Base-by-base conservation (phyloP, 1,284 basidiomycete genomes). In the Papiliotrema flavescens region DNA sequence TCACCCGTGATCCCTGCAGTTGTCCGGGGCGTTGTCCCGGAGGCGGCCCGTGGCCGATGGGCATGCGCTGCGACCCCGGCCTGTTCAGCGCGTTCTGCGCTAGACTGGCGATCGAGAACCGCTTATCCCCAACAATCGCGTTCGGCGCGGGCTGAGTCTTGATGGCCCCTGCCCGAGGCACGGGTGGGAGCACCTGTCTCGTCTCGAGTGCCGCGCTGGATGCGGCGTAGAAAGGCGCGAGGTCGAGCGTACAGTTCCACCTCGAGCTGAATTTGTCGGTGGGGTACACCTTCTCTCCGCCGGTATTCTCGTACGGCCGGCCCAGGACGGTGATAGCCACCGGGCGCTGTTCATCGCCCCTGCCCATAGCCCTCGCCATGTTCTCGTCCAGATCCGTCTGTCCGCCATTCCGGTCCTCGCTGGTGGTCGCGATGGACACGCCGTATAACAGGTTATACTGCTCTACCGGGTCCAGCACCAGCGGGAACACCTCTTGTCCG, bases 371-470 rank as follows among this genome's bases (percentile, higher is more conserved):
- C 20, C 57, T 55, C 20, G 56, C 60, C 0, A 66, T 55, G 6
- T 57, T 62, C 57, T 44, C 60, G 49, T 19, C 54, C 35, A 32
- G 46, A 53, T 15, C 49, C 49, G 36, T 44, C 37, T 22, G n/a
- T 3, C 15, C 17, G 2, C 52, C 46, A 13, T 57, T 36, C 13
- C 53, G 39, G 14, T 54, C 55, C 20, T 59, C 53, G 2, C 54
- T 36, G 1, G 66, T 51, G 6, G 62, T 59, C 6, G 63, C 61
- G 4, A 71, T 57, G 15, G 84, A 83, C 9, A 94, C 87, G 0
- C 87, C 85, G 64, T 93, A 94, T 7, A 95, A 81, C 20, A 94
- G 79, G 69, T 93, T 93, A 67, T 85, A 88, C 74, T 94, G 90
- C 50, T 90, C 89, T 57, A 81, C 79, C 1, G 84, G 80, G 0